Percentiles rank a stretch among this genome's conserved stretches.
phyloP scores from a whole-genome alignment of 2,329 filamentous ascomycete species.

The Waltergamsia citrina region DNA sequence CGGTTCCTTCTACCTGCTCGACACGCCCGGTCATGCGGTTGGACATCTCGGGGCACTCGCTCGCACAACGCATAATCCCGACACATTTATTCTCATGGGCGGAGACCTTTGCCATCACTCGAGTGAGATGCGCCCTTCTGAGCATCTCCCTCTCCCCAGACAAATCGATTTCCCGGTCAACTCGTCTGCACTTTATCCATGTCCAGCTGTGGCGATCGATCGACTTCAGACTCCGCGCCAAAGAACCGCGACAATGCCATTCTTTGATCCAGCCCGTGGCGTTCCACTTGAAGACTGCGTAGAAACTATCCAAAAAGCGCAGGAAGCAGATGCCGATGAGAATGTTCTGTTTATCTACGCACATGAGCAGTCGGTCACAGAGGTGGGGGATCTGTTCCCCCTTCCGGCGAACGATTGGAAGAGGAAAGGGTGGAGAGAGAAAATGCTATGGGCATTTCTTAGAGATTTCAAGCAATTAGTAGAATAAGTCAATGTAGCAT shows the following conservation, averaged over 20 bases:
- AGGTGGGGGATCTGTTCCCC: constrained; percentile 12
- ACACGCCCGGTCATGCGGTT: constrained; percentile 27
- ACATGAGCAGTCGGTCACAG: constrained; percentile 12
- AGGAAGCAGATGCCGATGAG: constrained; percentile 11
- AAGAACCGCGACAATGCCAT: too few species aligned
- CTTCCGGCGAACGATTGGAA: constrained; percentile 13
- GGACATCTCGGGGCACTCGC: constrained; percentile 32
- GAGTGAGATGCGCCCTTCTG: constrained; percentile 24
- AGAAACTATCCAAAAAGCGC: constrained; percentile 5
- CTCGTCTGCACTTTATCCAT: constrained; percentile 5
- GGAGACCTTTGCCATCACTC: constrained; percentile 31
- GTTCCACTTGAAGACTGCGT: background rate
- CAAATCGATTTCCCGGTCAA: constrained; percentile 8
- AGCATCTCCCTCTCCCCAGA: constrained; percentile 20
- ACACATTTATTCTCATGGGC: constrained; percentile 30
- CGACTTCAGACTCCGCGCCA: too few species aligned
- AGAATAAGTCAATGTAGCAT: too few species aligned
- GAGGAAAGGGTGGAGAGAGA: constrained; percentile 11
- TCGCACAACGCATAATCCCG: constrained; percentile 18
- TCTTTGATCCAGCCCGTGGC: background rate
- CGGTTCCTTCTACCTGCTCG: constrained; percentile 29
- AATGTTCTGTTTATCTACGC: constrained; percentile 14
- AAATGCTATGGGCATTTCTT: constrained; percentile 11
- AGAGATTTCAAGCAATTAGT: constrained; percentile 10
- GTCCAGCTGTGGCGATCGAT: too few species aligned